These are phyloP conservation scores for Aquilaria malaccensis DNA, from an alignment of 345 rosid species.

Conservation along the genomic window DNA sequence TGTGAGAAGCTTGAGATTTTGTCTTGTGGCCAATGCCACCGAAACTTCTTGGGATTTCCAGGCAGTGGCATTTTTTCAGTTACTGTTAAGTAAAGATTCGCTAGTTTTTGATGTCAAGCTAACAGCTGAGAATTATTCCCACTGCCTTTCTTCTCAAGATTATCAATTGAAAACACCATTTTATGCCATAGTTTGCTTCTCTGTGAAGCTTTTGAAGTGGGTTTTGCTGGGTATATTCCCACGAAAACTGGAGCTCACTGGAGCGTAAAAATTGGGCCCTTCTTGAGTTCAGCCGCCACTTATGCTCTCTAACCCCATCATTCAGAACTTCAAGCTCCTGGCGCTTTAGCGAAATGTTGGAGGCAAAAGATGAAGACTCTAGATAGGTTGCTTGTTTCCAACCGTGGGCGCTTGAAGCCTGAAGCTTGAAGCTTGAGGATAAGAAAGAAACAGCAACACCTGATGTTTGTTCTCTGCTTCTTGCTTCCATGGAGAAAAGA, in stretches of 20 bases:
- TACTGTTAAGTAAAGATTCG: constrained; percentile 5
- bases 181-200: not conserved
- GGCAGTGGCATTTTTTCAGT: too few species aligned
- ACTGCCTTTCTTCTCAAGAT: constrained; percentile 44
- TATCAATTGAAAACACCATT: constrained; percentile 22
- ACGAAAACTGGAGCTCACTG: not conserved
- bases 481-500: constrained; percentile 39
- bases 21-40: too few species aligned
- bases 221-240: constrained; percentile 8
- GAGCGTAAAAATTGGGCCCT: constrained; percentile 8
- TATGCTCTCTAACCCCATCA: constrained; percentile 20
- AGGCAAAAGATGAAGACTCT: constrained; percentile 7
- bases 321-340: constrained; percentile 16
- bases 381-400: not conserved
- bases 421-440: constrained; percentile 4
- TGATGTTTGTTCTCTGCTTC: constrained; percentile 12
- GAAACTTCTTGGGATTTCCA: too few species aligned
- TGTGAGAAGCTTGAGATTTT: too few species aligned
- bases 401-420: constrained; percentile 2
- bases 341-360: not conserved
- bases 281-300: constrained; percentile 4
- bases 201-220: constrained; percentile 4
- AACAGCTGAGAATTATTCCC: constrained; percentile 33
- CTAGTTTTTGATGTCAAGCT: constrained; percentile 15
- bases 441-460: not conserved